Base-by-base conservation (phyloP, 2,329 filamentous ascomycete genomes). In the Epichloe sp. region DNA sequence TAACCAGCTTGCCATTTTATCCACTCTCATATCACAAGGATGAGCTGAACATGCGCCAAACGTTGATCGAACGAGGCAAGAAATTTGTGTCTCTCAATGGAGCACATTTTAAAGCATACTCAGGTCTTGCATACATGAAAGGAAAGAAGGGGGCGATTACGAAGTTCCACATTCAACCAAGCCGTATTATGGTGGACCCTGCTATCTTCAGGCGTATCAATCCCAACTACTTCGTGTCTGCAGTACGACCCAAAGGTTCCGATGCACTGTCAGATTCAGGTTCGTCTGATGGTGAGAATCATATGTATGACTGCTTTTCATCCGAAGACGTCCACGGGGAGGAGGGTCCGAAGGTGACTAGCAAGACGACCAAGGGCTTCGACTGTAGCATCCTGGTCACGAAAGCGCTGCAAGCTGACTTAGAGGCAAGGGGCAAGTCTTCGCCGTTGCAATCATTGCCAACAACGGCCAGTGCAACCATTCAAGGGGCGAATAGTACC, bases 101-200 rank as follows among this genome's bases (percentile, higher is more conserved):
- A 21, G 85, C 89, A 66, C 83, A 91, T 59, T 95, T 93, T 70
- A 85, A 82, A 58, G 82, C 80, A 60, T 86, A 90, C 64, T 83
- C 90, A 50, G 89, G 89, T 3, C 81, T 95, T 69, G 88, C 86
- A 0, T 95, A 88, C 66, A 80, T 82, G 71, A 94, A 91, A 71
- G 83, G 85, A 65, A 88, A 88, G 71, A 83, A 83, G 59, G 71
- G 56, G 4, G 46, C 52, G 19, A 75, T 53, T 14, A 71, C 86
- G 62, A 91, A 88, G 64, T 83, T 94, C 66, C 88, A 88, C 61
- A 84, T 95, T 64, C 88, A 89, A 55, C 86, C 89, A 55, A 86
- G 88, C 17, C 82, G 90, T 34, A 77, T 95, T 55, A 95, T 95
- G 88, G 75, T 95, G 23, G 90, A 95, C 61, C 81, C 88, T 0